Conservation (phyloP, 352 stramenopile genomes). For the Discostella stelligera region DNA sequence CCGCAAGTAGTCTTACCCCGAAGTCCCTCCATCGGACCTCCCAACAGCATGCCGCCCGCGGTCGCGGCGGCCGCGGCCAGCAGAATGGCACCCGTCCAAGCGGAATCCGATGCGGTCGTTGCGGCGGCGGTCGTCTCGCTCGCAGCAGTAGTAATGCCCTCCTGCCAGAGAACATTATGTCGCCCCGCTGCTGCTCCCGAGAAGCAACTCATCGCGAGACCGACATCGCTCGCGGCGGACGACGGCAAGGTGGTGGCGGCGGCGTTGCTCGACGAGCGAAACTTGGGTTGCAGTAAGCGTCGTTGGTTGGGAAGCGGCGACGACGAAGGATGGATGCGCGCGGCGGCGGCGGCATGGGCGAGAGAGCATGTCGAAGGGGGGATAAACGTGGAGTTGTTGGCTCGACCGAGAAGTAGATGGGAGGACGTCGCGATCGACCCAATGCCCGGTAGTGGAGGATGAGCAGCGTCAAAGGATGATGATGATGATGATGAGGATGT, state of each 20-base stretch:
- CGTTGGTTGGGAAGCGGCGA: too few relatives aligned
- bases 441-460: too few relatives aligned
- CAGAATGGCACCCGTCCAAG: slow-evolving; percentile 29
- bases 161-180: neutral
- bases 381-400: too few relatives aligned
- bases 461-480: too few relatives aligned
- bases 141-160: neutral
- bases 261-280: neutral
- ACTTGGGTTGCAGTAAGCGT: neutral
- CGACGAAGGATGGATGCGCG: neutral
- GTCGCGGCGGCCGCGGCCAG: slow-evolving; percentile 26
- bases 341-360: neutral
- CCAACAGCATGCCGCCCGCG: slow-evolving; percentile 28
- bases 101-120: neutral
- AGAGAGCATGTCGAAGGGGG: too few relatives aligned
- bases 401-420: too few relatives aligned
- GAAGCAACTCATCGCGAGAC: neutral
- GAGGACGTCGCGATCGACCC: too few relatives aligned
- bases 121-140: neutral
- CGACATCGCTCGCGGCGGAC: neutral
- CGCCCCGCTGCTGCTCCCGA: neutral
- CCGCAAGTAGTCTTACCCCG: slow-evolving; percentile 1
- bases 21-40: slow-evolving; percentile 22
- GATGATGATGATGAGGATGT: too few relatives aligned
- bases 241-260: neutral